Evolutionary conservation across 192 early-diverging fungal genomes (phyloP), one percentile per base, ranked within the genome.

Genomic region (Lobosporangium transversale): DNA sequence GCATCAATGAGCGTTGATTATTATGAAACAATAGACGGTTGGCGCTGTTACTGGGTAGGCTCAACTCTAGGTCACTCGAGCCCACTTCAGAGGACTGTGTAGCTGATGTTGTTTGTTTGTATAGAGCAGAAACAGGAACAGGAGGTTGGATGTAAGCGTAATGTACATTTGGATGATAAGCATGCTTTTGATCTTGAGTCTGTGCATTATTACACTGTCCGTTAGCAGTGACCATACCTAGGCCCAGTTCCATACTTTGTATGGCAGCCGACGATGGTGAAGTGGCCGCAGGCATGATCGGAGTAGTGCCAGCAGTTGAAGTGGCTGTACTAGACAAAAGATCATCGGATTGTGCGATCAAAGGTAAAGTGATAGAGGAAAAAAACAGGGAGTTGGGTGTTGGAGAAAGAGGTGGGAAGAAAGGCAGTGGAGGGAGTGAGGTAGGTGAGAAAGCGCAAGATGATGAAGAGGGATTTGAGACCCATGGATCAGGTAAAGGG

Each of bases 21-120:
- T 68, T 58, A 52, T 17, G 1, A 36, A 40, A 7, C 14, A 40
- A 40, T 14, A 40, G 37, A 14, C 37, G 8, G 14, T 14, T 40
- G 37, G 37, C n/a, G 31, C 23, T 30, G 18, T 37, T 12, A 18
- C 35, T 21, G 1, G 66, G 66, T 8, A 62, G 49, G 36, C 60
- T 52, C 60, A 51, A 52, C 48, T 62, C 60, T 18, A 62, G 23
- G 15, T 48, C 33, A 51, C 18, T 37, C 18, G 60, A 51, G 32
- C 48, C 56, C 23, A 47, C 56, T 44, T 68, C 66, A 31, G 58
- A 68, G 8, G 66, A 58, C 24, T 52, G 56, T 6, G 36, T 27
- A 27, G 42, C 24, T 20, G 52, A 31, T 1, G 43, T 49, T 31
- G 42, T 11, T 23, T 5, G 15, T 18, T 18, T 6, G 15, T n/a